These are phyloP conservation scores for Salinomyces thailandicus DNA, from an alignment of 2,329 filamentous ascomycete species.

Conservation along the genomic window DNA sequence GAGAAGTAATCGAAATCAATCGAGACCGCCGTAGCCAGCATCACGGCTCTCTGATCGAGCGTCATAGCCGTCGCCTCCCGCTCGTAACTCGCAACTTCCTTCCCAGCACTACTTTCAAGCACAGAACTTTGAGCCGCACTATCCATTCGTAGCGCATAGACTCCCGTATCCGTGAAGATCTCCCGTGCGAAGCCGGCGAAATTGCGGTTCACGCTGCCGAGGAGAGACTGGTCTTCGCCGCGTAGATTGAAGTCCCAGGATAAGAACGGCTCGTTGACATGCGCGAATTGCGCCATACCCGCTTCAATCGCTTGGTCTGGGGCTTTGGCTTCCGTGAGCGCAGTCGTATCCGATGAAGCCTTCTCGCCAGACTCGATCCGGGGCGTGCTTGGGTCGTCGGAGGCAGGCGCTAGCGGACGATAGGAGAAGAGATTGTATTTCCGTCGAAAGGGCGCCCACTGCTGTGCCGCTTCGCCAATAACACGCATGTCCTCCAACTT, in stretches of 20 bases:
- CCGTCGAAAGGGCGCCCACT: constrained; percentile 51
- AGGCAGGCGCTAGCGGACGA: constrained; percentile 30
- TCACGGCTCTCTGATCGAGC: constrained; percentile 54
- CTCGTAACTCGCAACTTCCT: constrained; percentile 19
- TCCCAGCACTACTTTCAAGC: constrained; percentile 14
- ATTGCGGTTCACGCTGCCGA: constrained; percentile 54
- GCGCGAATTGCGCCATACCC: constrained; percentile 50
- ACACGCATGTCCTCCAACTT: constrained; percentile 49
- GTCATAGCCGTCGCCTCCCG: constrained; percentile 44
- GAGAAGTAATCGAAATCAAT: constrained; percentile 61
- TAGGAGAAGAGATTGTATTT: constrained; percentile 58
- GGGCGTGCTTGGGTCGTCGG: constrained; percentile 26
- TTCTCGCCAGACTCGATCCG: constrained; percentile 27
- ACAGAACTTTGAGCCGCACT: constrained; percentile 37
- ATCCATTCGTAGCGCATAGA: constrained; percentile 56
- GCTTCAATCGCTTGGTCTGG: constrained; percentile 27
- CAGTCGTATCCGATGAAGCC: constrained; percentile 31
- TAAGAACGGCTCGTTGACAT: constrained; percentile 51
- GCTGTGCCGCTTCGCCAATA: constrained; percentile 52
- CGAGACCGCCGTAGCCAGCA: constrained; percentile 55
- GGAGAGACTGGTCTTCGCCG: constrained; percentile 38
- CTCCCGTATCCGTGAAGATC: constrained; percentile 55
- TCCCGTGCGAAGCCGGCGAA: constrained; percentile 53
- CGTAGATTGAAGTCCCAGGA: constrained; percentile 55
- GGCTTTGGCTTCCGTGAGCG: constrained; percentile 41